Evolutionary conservation across 768 basidiomycete genomes (phyloP).

Genomic region (Pholiota conissans): DNA sequence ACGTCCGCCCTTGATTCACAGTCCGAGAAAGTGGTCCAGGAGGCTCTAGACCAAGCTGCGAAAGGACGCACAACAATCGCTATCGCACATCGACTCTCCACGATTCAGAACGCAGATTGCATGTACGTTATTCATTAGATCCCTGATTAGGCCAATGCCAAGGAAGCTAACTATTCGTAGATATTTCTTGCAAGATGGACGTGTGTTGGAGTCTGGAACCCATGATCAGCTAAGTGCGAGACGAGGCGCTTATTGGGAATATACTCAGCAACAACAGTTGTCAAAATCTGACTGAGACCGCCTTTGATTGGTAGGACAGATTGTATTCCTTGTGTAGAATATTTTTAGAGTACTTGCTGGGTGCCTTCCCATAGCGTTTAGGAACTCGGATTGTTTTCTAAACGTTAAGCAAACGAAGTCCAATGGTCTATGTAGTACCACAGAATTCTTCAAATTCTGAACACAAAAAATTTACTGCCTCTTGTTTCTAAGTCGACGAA

Average conservation of each 20-base stretch:
- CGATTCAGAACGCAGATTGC: constrained; percentile 88
- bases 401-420: no score
- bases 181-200: constrained; percentile 88
- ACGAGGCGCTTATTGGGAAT: constrained; percentile 78
- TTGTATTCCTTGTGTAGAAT: no score
- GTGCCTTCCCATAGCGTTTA: no score
- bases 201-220: constrained; percentile 82
- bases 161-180: constrained; percentile 37
- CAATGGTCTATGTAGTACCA: no score
- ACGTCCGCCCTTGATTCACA: constrained; percentile 90
- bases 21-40: constrained; percentile 94
- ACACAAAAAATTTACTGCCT: no score
- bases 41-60: constrained; percentile 88
- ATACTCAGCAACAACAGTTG: constrained; percentile 69
- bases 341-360: no score
- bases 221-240: constrained; percentile 77
- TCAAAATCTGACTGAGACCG: background rate
- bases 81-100: constrained; percentile 92
- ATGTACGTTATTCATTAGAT: constrained; percentile 72
- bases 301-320: no score
- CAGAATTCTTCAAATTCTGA: no score
- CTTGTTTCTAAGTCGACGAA: no score
- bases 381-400: no score
- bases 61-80: constrained; percentile 93
- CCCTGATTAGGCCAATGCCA: no score